Percentiles rank a stretch among this genome's conserved stretches.
phyloP scores from a whole-genome alignment of 441 rosid species.

The Biscutella laevigata region DNA sequence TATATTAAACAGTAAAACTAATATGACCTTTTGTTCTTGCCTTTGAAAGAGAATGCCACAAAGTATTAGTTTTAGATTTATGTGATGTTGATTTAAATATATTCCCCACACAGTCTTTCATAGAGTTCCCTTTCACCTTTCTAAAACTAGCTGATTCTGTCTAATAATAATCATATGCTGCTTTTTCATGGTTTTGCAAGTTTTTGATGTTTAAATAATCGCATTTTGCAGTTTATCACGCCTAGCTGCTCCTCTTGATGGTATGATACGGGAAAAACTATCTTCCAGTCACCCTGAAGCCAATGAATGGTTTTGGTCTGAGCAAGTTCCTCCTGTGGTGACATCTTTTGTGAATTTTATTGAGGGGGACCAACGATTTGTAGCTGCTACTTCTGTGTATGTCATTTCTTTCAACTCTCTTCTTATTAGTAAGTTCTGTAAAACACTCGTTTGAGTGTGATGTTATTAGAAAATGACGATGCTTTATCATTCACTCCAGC shows the following conservation, averaged over 20 bases:
- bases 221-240: constrained; percentile 63
- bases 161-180: background rate
- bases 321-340: constrained; percentile 64
- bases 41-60: background rate
- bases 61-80: background rate
- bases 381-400: constrained; percentile 62
- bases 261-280: constrained; percentile 72
- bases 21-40: background rate
- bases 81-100: background rate
- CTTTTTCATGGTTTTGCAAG: background rate
- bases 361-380: constrained; percentile 60
- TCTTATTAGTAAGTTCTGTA: constrained; percentile 16
- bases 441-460: constrained; percentile 15
- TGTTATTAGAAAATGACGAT: constrained; percentile 15
- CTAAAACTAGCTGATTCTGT: background rate
- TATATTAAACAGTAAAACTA: too few relatives aligned
- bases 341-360: constrained; percentile 61
- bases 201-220: constrained; percentile 14
- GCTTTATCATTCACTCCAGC: constrained; percentile 36
- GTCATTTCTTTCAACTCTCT: constrained; percentile 23
- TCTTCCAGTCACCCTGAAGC: constrained; percentile 72
- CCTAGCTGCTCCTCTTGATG: constrained; percentile 75
- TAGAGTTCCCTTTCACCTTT: constrained; percentile 1
- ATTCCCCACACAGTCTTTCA: constrained; percentile 4
- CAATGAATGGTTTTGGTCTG: constrained; percentile 83